Evolutionary conservation across 768 basidiomycete species (phyloP).

Genomic region (Tulasnella sp.): DNA sequence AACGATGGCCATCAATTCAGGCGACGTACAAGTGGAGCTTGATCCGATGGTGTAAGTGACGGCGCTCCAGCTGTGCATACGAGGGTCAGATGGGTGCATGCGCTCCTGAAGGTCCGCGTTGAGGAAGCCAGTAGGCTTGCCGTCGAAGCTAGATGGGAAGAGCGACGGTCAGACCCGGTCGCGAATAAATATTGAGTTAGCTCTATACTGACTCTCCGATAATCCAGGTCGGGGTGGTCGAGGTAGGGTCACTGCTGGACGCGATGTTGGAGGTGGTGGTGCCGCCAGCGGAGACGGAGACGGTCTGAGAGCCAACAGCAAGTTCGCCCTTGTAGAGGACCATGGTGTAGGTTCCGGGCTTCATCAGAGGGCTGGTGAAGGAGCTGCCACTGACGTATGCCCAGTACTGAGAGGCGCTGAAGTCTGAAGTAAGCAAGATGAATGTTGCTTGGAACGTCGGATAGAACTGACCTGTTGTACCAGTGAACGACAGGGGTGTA

Average conservation of each 20-base stretch:
- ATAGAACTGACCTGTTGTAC: not conserved
- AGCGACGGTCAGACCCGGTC: not conserved
- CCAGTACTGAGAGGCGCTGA: conserved; percentile 43
- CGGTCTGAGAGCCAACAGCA: conserved; percentile 38
- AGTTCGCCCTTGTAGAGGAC: conserved; percentile 43
- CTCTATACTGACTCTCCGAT: conserved; percentile 25
- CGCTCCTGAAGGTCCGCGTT: conserved; percentile 32
- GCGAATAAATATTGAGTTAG: not conserved
- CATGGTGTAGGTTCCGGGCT: conserved; percentile 43
- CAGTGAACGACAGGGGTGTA: conserved; percentile 28
- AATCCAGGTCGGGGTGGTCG: conserved; percentile 23
- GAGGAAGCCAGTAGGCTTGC: conserved; percentile 33
- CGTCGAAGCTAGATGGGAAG: not conserved
- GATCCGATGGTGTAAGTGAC: conserved; percentile 2
- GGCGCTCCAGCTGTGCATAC: not conserved
- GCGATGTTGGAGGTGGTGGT: conserved; percentile 32
- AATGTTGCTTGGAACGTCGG: no score
- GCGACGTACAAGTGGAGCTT: not conserved
- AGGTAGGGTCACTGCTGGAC: conserved; percentile 23
- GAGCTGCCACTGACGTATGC: conserved; percentile 35
- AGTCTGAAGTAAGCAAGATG: not conserved
- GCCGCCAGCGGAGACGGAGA: conserved; percentile 37
- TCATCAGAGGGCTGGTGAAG: conserved; percentile 41
- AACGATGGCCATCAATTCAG: no score
- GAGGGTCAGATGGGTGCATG: not conserved